Base-by-base conservation (phyloP, 345 rosid species). In the Brassica cretica region DNA sequence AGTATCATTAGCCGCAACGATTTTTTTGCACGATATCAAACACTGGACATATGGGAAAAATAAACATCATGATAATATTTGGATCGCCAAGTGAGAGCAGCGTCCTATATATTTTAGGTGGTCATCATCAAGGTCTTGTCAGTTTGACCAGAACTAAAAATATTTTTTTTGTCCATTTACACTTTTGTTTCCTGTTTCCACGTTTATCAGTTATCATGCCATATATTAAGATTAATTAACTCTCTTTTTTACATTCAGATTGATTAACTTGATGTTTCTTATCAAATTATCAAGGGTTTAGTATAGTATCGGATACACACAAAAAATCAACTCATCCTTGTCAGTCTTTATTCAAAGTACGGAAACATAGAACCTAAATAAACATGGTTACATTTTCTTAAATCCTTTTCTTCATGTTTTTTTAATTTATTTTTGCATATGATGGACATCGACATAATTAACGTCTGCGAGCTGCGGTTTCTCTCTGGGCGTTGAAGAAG, bases 401-500 rank as follows among this genome's bases (percentile, higher is more conserved):
- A 18, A 63, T 30, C 6, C 39, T 30, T 15, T 15, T 16, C 41
- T 2, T 49, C 33, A 27, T 62, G 41, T 9, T 62, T 35, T 0
- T 61, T 33, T 19, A 19, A 21, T 11, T 49, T 11, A 0, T 6
- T 60, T 41, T 68, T 46, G 58, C 68, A 29, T 30, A 7, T 33
- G 68, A 65, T 55, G 51, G 44, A 77, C 27, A 72, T 1, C 14
- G 46, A 21, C 24, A 24, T 62, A 69, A 69, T 73, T 65, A 88
- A 82, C 95, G 87, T 68, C 84, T 83, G 49, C 93, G 83, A 27
- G 90, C 85, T 6, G 93, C 96, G 15, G 93, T 87, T 73, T 89
- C 93, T 59, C 90, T 80, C 65, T 86, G 91, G 2, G 93, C 87
- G 72, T 90, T 87, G 80, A 90, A 90, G 83, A 87, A 90, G 74